Evolutionary conservation across 495 filamentous ascomycete species (phyloP).

Genomic region (Letharia columbiana): DNA sequence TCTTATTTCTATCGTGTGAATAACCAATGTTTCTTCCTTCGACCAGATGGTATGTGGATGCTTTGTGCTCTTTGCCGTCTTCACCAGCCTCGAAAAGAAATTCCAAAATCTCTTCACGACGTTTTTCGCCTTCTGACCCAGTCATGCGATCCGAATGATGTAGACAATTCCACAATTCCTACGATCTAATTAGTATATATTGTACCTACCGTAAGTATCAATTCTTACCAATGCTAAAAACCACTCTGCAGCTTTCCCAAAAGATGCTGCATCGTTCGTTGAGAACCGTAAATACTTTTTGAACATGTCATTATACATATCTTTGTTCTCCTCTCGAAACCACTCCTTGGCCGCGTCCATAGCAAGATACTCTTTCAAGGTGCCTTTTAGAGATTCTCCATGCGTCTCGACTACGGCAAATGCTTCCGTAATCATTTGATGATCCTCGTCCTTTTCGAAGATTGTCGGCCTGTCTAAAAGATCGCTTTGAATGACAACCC

Average conservation of each 20-base stretch:
- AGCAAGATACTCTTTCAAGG: neutral
- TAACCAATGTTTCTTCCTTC: too few species aligned
- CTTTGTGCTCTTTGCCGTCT: too few species aligned
- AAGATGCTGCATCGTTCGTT: neutral
- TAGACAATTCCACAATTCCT: neutral
- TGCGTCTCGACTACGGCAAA: neutral
- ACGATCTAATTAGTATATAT: neutral
- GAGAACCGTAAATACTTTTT: neutral
- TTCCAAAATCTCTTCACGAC: too few species aligned
- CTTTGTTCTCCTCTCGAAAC: neutral
- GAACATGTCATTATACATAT: neutral
- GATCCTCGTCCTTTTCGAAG: neutral
- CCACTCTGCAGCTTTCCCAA: neutral
- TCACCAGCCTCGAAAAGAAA: too few species aligned
- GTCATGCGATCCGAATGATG: neutral
- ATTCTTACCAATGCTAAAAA: neutral
- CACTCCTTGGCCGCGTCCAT: neutral
- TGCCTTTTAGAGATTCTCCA: neutral
- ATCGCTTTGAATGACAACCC: neutral
- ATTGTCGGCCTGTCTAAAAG: neutral
- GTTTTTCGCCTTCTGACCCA: too few species aligned
- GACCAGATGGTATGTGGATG: too few species aligned
- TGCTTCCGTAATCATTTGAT: neutral
- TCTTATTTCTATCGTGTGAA: too few species aligned
- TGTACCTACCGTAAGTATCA: neutral